A percentile compares a stretch with the other conserved stretches of the same genome.
phyloP scores from a whole-genome alignment of 257 asterid species.

The Ehretia macrophylla region DNA sequence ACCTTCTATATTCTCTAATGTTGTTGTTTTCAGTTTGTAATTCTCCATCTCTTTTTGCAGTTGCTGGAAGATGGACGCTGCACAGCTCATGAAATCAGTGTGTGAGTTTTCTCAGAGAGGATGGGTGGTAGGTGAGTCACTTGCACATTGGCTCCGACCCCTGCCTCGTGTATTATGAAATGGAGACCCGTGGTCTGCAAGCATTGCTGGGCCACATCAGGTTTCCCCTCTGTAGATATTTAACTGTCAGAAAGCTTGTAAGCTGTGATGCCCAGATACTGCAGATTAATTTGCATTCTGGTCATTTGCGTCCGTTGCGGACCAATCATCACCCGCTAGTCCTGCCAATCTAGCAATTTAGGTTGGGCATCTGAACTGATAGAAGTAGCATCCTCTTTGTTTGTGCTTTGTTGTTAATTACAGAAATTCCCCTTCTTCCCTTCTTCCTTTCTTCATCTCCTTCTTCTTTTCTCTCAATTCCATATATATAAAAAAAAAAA shows the following conservation, averaged over 20 bases:
- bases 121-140: slow-evolving; percentile 5
- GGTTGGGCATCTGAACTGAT: slow-evolving; percentile 21
- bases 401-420: slow-evolving; percentile 23
- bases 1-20: too few species aligned
- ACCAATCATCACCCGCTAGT: not conserved
- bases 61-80: too few species aligned
- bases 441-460: not conserved
- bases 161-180: slow-evolving; percentile 2
- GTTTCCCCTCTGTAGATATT: slow-evolving; percentile 26
- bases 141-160: slow-evolving; percentile 1
- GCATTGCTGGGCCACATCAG: slow-evolving; percentile 7
- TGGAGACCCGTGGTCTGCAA: not conserved
- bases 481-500: slow-evolving; percentile 22
- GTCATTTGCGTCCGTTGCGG: slow-evolving; percentile 11
- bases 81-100: too few species aligned
- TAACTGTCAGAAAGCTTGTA: slow-evolving; percentile 17
- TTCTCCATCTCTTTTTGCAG: too few species aligned
- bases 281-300: slow-evolving; percentile 10
- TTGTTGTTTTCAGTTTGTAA: too few species aligned
- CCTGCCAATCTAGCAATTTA: slow-evolving; percentile 18
- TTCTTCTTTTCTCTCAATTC: slow-evolving; percentile 12
- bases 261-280: slow-evolving; percentile 18
- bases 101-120: slow-evolving; percentile 4
- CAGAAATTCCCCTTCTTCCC: slow-evolving; percentile 1
- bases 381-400: slow-evolving; percentile 16